Evolutionary conservation across 2,329 filamentous ascomycete genomes (phyloP), one percentile per base, ranked within the genome.

Genomic region (Neonectria neomacrospora): DNA sequence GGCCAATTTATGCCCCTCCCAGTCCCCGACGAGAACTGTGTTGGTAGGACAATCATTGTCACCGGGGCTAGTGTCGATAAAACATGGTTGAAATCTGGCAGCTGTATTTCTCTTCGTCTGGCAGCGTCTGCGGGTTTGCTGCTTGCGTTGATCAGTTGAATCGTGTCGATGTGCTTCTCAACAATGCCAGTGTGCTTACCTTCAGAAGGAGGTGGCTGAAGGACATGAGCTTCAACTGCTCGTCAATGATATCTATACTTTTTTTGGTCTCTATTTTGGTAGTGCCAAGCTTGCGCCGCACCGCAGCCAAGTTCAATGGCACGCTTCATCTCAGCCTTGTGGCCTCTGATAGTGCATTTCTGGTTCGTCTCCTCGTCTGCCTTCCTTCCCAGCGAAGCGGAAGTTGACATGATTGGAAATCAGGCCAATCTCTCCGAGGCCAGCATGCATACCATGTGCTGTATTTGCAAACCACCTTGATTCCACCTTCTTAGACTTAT

Each of bases 181-280:
- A 77, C 52, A 85, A 83, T 54, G 82, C 82, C 4, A 68, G 71
- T 14, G 32, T 72, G 14, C 54, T 69, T 9, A 61, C 55, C 5
- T 34, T 64, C 52, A 58, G 6, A 70, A 66, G 42, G 58, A 67
- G 14, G 54, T 73, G 42, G 64, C 72, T 20, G 80, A 82, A 58
- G 82, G 80, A 2, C 76, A 79, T 56, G 83, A 85, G 70, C 68
- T 68, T 14, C 79, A 74, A 28, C 69, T 84, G 52, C 80, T 79
- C 3, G 77, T 85, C 48, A 85, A 86, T 67, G 79, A 84, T 18
- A 73, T 86, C 37, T 77, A 77, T 3, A 85, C 81, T 0, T 80
- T 81, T 81, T 37, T 71, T 85, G 28, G 74, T 85, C 56, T 78
- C 79, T 0, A 44, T 85, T 11, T 64, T 80, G 53, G 65, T 84